Evolutionary conservation across 202 grass and related monocot species (phyloP).

Genomic region (Carex sylvatica): DNA sequence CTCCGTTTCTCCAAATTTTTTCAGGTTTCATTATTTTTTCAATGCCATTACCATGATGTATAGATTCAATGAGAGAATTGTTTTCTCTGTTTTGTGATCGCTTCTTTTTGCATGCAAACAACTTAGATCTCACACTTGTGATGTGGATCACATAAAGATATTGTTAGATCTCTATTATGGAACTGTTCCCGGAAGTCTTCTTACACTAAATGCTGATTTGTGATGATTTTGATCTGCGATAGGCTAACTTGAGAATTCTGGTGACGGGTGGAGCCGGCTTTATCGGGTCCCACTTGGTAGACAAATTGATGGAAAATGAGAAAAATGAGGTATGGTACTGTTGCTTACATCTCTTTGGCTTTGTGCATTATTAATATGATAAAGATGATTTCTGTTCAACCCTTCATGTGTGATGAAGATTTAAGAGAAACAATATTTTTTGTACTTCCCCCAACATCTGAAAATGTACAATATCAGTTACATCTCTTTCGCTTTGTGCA

Average conservation of each 20-base stretch:
- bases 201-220: background rate
- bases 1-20: constrained; percentile 99
- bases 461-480: background rate
- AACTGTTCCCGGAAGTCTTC: background rate
- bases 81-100: background rate
- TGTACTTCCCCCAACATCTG: background rate
- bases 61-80: constrained; percentile 17
- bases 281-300: constrained; percentile 97
- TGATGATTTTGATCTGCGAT: constrained; percentile 22
- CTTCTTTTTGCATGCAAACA: constrained; percentile 4
- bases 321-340: constrained; percentile 75
- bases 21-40: constrained; percentile 44
- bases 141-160: constrained; percentile 19
- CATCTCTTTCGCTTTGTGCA: background rate
- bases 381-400: background rate
- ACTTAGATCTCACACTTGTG: constrained; percentile 16
- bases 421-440: background rate
- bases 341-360: background rate
- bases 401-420: background rate
- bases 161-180: constrained; percentile 20
- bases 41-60: background rate
- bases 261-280: constrained; percentile 98
- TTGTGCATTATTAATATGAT: background rate
- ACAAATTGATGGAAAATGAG: constrained; percentile 99
- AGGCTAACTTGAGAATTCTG: constrained; percentile 93